Evolutionary conservation across 2,329 filamentous ascomycete species (phyloP), one percentile per base, ranked within the genome.

Genomic region (Verticillium nubilum): DNA sequence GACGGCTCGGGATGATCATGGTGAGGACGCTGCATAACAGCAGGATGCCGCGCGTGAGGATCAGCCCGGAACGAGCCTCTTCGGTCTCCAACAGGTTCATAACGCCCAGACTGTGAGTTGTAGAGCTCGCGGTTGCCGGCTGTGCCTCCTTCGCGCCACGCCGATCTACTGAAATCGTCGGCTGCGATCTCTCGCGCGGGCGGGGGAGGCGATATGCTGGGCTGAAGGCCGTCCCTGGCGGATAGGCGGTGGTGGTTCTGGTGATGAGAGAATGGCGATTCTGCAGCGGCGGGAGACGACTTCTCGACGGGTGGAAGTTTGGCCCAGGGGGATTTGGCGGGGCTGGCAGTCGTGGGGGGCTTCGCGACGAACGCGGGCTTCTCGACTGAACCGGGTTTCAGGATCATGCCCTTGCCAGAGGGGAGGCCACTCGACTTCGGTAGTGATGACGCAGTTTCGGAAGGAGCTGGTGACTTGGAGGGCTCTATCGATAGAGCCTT

Each of bases 31-130:
- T 97, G 93, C 53, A 98, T 76, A 9, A 98, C 76, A 15, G 92
- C 84, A 26, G 91, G 89, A 64, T 94, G 88, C 55, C 90, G 86
- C 59, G 85, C 81, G 62, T 84, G 81, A 58, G 80, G 75, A 58
- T 95, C 90, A 59, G 86, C 84, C 57, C 89, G 85, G 64, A 84
- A 77, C 29, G 89, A 86, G 19, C 85, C 86, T 64, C 91, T 86
- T 37, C 92, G 87, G 63, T 97, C 92, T 57, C 84, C 79, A 3
- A 93, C 94, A 17, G 93, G 92, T 70, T 98, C 94, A 67, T 97
- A 96, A 56, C 92, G 88, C 19, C 94, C 94, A 58, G 92, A 97
- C 59, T 96, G 90, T n/a, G 94, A 96, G 71, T 98, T 97, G 76
- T 87, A 98, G 0, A 98, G 79, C 72, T 98, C 93, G 59, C 90